These are phyloP conservation scores for Fusarium sp. DNA, from an alignment of 2,329 filamentous ascomycete genomes.

Conservation along the genomic window DNA sequence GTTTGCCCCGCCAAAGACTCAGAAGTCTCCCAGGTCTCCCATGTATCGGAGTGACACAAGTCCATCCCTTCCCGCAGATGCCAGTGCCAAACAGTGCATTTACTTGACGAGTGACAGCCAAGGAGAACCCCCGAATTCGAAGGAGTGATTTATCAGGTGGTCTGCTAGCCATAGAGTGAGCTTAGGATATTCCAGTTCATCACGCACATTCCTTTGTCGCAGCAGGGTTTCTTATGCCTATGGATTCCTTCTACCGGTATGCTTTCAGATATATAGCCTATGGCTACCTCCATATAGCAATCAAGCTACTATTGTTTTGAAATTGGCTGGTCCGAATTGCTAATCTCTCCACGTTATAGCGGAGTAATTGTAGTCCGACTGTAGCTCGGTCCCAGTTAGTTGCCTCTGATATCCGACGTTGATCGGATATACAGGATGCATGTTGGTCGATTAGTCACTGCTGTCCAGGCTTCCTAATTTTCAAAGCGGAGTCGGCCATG, in stretches of 20 bases:
- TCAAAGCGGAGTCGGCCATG: fast-evolving
- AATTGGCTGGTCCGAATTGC: fast-evolving
- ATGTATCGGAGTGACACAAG: too few relatives aligned
- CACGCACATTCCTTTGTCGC: neutral
- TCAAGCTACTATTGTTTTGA: fast-evolving
- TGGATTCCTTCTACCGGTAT: neutral
- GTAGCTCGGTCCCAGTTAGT: too few relatives aligned
- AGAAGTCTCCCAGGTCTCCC: neutral
- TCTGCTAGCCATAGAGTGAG: fast-evolving
- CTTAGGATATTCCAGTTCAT: fast-evolving
- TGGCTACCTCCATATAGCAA: fast-evolving
- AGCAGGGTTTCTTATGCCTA: neutral
- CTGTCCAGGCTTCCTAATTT: fast-evolving
- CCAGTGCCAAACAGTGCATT: fast-evolving
- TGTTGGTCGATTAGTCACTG: neutral
- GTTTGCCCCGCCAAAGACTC: neutral
- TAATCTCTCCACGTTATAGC: neutral
- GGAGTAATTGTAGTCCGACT: neutral
- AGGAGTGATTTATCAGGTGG: too few relatives aligned
- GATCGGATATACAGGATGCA: neutral
- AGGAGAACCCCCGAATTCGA: fast-evolving
- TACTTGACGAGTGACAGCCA: neutral
- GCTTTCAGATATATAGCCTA: neutral
- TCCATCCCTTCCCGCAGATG: neutral
- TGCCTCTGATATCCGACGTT: neutral